Base-by-base conservation (phyloP, 2,329 filamentous ascomycete species). In the Hypoxylon sp. region DNA sequence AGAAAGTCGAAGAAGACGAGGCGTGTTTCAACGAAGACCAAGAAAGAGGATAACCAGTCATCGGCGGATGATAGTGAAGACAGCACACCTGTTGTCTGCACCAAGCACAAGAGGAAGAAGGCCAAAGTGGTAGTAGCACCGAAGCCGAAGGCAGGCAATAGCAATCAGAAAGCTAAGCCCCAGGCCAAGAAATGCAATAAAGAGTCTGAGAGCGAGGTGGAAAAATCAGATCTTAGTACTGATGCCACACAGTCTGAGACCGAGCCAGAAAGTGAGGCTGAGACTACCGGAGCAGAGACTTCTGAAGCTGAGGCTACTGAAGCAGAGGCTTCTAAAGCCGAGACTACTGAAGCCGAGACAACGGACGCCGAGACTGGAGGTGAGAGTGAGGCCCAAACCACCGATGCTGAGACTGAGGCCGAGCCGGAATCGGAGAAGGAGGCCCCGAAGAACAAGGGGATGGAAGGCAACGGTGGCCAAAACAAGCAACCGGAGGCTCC, bases 1-100 rank as follows among this genome's bases (percentile, higher is more conserved):
- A 72, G 65, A 62, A 75, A 70, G 50, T 67, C 77, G 52, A 76
- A 73, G 11, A 74, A 74, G 55, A 65, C 63, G 4, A 76, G 77
- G 53, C 73, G 73, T 67, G 70, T 73, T 5, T 75, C 54, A 47
- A 50, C 1, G 65, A 71, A 51, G 39, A 50, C 13, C 63, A 67
- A 54, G 39, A 63, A 67, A 11, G 35, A 65, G 10, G 62, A 52
- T 14, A 51, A 51, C 14, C 54, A 74, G 13, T 65, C 60, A 0
- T 51, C 70, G 11, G 26, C 60, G 4, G 61, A 71, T n/a, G 56
- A 61, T n/a, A 63, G 33, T 11, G 65, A 72, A 19, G 64, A 42
- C 31, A 54, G 50, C 14, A 29, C 58, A 19, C 53, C 53, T 31
- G 19, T 31, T 33, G 56, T 72, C 8, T 67, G 70, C 35, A 64